Evolutionary conservation across 352 stramenopile genomes (phyloP), one percentile per base, ranked within the genome.

Genomic region (Phytophthora fragariaefolia): DNA sequence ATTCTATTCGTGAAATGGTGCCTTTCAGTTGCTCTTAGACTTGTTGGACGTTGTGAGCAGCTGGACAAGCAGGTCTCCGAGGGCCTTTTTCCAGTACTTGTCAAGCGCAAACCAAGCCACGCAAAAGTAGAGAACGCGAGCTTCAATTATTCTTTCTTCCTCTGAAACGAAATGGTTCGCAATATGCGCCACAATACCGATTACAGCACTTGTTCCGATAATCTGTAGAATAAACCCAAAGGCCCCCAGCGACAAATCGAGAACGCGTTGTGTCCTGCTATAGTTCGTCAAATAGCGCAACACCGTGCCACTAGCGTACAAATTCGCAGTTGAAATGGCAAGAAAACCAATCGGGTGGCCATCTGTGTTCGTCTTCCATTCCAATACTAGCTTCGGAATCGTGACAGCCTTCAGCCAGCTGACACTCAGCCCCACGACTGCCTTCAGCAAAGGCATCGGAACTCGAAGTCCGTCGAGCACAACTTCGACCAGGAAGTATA

Each of bases 321-420:
- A 64, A 49, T 92, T 92, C 43, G 82, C 80, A 24, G 80, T 85
- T 18, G 73, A 90, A 28, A 90, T 65, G 8, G 83, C 51, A 36
- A 91, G 63, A 48, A 92, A 92, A n/a, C 68, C 74, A 9, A 83
- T 24, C 5, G 82, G 81, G 55, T 92, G 83, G 1, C 80, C 79
- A n/a, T 66, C 49, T 2, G 71, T 71, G 26, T 73, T 68, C n/a
- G 60, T 24, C 42, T 82, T 69, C 84, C 84, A 92, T 55, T 90
- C 76, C 52, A 75, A 63, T 36, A 89, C 84, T 43, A 91, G 71
- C 50, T 85, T 89, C 26, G 80, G 69, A 54, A 87, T 89, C 58
- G 76, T 90, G 55, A 90, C 71, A 55, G 84, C 79, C 71, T 92
- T 92, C 49, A 91, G 64, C 84, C 84, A 92, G 58, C 82, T 85